Evolutionary conservation across 371 early-diverging fungal species (phyloP), one percentile per base, ranked within the genome.

Genomic region (Blakeslea trispora): DNA sequence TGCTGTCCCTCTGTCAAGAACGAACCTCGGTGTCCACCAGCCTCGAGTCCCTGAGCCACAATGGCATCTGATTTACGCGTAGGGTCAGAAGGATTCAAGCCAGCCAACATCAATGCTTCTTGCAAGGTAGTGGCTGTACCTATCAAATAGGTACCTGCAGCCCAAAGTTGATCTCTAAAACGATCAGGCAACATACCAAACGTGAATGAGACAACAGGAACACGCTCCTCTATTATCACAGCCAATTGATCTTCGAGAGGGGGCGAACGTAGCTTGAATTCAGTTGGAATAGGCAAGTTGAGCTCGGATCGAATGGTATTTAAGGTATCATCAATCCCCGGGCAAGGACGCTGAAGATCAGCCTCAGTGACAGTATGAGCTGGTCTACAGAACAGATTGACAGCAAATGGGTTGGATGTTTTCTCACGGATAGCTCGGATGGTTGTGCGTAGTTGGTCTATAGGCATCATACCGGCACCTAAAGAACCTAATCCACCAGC

Each of bases 21-120:
- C 0, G 71, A 63, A 0, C 77, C 77, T 31, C 73, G 71, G 50
- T 76, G 78, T 0, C 78, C 78, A 11, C 78, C 78, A 18, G 78
- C 78, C 51, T 78, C 71, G 2, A 63, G 44, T 0, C 78, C 78
- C 24, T 78, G 78, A 5, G 72, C 72, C 2, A 78, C 66, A 23
- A 78, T 60, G 3, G 73, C 73, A 50, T 78, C 73, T 1, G 64
- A 71, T 45, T 68, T 68, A n/a, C 63, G 45, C 19, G 59, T 64
- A 5, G 53, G 45, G 34, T 59, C 55, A 4, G 49, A 31, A 37
- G 59, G 44, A 31, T 58, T 45, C 22, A 61, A 28, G 10, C 71
- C 71, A 14, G 71, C 73, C 28, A 78, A 49, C 0, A 60, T 24
- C 11, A 66, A 0, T 0, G 78, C 78, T 50, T 78, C 78, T 13